A percentile compares a stretch with the other conserved stretches of the same genome.
Conservation (phyloP, 192 early-diverging fungal species). For the Mortierella hygrophila region DNA sequence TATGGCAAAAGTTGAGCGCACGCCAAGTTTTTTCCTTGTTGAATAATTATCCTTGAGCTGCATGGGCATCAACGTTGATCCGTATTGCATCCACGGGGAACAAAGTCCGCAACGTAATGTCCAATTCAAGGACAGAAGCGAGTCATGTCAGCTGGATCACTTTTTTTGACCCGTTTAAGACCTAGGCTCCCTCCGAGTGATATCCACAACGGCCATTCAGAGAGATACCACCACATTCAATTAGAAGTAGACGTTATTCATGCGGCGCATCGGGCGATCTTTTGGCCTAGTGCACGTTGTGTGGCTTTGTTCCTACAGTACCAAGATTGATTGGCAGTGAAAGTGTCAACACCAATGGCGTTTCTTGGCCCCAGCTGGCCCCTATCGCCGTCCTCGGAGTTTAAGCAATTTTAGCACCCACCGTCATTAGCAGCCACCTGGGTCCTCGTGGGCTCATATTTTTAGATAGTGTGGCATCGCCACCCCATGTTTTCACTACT, state of each 20-base stretch:
- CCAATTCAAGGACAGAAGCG: background rate
- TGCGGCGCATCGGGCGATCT: background rate
- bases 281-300: background rate
- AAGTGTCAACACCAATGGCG: background rate
- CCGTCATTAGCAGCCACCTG: background rate
- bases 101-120: slow-evolving; percentile 1
- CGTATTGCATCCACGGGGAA: background rate
- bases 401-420: background rate
- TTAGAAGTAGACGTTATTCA: too few relatives aligned
- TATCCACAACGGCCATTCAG: too few relatives aligned
- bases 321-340: background rate
- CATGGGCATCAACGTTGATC: slow-evolving; percentile 2
- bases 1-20: slow-evolving; percentile 8
- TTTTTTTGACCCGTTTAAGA: background rate
- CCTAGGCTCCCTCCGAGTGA: background rate
- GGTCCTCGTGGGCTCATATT: slow-evolving; percentile 5
- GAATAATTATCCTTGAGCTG: background rate
- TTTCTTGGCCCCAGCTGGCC: background rate
- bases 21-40: slow-evolving; percentile 2
- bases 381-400: background rate
- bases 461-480: background rate
- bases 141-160: background rate
- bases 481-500: background rate
- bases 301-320: background rate
- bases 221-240: too few relatives aligned